Base-by-base conservation (phyloP, 345 rosid species). In the Eucalyptus camaldulensis region DNA sequence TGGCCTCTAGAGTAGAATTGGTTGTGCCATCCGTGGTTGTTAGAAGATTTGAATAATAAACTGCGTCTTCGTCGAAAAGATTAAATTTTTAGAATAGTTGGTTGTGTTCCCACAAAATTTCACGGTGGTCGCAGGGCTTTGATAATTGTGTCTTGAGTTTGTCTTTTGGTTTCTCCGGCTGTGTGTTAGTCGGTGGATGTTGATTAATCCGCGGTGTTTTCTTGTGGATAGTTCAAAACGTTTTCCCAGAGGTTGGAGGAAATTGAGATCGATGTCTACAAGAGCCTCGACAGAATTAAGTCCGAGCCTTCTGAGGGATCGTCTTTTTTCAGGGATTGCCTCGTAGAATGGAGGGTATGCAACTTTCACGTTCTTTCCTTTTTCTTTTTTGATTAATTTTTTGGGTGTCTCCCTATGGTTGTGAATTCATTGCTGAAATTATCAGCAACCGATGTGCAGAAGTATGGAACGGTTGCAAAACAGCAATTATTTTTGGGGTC, bases 261-360 rank as follows among this genome's bases (percentile, higher is more conserved):
- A n/a, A 95, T 96, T 88, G 97, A 97, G 60, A 93, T 96, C 91
- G 92, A 94, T 93, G 96, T 95, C 85, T 95, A 91, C 89, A 90
- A 94, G 90, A 95, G 95, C 94, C 94, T 96, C 72, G 93, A 95
- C 60, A 93, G 92, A 90, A 88, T 93, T 47, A 97, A 96, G 93
- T 51, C 92, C 9, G 95, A 94, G 93, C 99, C 99, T 44, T 94
- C 98, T 7, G 93, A 93, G 49, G 98, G 99, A 25, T 96, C 98
- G 56, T 90, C 98, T 11, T 96, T 96, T 92, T 93, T 96, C 89
- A 91, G 93, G 87, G 99, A 96, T 60, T 94, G 97, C 88, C 99
- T 97, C 45, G 33, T 94, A 8, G 99, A 97, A 92, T 97, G 97
- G 96, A 96, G 97, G 96, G 99, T 96, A 95, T 56, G 95, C 31